These are phyloP conservation scores for Aspergillus nanangensis DNA, from an alignment of 495 filamentous ascomycete species.

Conservation along the genomic window DNA sequence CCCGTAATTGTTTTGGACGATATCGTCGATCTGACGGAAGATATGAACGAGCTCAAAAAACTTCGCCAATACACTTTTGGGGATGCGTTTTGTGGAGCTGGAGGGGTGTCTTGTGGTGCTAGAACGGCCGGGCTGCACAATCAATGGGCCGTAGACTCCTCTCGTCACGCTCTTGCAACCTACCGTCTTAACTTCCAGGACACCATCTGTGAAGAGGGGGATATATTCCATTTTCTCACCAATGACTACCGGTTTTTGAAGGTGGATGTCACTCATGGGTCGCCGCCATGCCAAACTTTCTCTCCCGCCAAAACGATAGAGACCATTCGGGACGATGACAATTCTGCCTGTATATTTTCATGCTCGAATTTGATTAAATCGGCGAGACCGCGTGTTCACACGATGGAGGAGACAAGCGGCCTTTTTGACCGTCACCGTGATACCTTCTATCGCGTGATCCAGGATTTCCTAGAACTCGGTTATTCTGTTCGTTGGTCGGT, in stretches of 20 bases:
- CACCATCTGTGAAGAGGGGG: conserved; percentile 33
- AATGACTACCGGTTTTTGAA: conserved; percentile 21
- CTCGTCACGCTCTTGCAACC: conserved; percentile 47
- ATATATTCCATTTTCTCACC: conserved; percentile 25
- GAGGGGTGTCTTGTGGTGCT: conserved; percentile 71
- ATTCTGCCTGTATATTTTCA: conserved; percentile 66
- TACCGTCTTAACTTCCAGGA: conserved; percentile 58
- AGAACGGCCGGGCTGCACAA: conserved; percentile 54
- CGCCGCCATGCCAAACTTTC: conserved; percentile 81
- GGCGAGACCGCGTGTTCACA: conserved; percentile 65
- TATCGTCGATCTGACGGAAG: conserved; percentile 17
- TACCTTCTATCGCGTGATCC: conserved; percentile 56
- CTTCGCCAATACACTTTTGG: conserved; percentile 54
- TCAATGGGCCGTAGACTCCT: conserved; percentile 60
- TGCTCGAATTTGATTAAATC: conserved; percentile 54
- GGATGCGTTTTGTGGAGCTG: conserved; percentile 73
- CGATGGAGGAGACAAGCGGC: conserved; percentile 81
- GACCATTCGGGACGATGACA: conserved; percentile 65
- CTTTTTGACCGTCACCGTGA: conserved; percentile 43
- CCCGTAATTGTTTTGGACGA: conserved; percentile 11
- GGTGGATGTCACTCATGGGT: conserved; percentile 75
- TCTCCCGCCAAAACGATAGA: conserved; percentile 69
- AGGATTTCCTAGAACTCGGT: conserved; percentile 57
- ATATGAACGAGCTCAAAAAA: not conserved
- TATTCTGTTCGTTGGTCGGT: conserved; percentile 66